Conservation (phyloP, 164 flowering plant genomes). For the Vitis rupestris region DNA sequence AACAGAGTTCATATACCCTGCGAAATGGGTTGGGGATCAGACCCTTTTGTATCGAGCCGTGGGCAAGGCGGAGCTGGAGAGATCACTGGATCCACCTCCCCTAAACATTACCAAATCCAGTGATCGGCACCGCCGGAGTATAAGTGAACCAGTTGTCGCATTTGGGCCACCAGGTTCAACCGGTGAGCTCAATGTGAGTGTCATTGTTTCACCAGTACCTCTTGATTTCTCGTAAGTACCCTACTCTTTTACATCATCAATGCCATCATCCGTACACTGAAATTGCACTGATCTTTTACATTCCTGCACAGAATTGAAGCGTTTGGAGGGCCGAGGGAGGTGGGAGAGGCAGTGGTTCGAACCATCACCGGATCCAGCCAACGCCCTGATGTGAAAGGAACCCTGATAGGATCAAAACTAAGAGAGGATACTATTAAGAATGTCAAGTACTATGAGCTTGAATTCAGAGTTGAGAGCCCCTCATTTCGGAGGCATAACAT, state of each 20-base stretch:
- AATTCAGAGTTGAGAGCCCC: slow-evolving; percentile 80
- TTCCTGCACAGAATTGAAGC: slow-evolving; percentile 64
- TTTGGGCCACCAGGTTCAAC: slow-evolving; percentile 89
- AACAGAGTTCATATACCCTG: slow-evolving; percentile 88
- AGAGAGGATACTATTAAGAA: slow-evolving; percentile 49
- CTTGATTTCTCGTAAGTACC: slow-evolving; percentile 72
- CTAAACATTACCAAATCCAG: slow-evolving; percentile 22
- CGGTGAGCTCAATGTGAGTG: slow-evolving; percentile 96
- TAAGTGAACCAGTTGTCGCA: slow-evolving; percentile 76
- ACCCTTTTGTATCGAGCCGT: slow-evolving; percentile 71
- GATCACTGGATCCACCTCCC: slow-evolving; percentile 81
- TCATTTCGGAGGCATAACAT: slow-evolving; percentile 75
- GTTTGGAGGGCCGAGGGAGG: slow-evolving; percentile 83
- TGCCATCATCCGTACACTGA: too few relatives aligned
- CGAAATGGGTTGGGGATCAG: slow-evolving; percentile 90
- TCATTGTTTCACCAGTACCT: slow-evolving; percentile 80
- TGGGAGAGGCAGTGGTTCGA: slow-evolving; percentile 74
- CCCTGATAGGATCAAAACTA: slow-evolving; percentile 46
- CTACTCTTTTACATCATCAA: too few relatives aligned
- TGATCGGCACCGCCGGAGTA: slow-evolving; percentile 32
- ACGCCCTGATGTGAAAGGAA: slow-evolving; percentile 56
- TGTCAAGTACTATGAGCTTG: slow-evolving; percentile 71
- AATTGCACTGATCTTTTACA: too few relatives aligned
- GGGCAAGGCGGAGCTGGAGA: slow-evolving; percentile 54
- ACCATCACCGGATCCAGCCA: slow-evolving; percentile 53